A percentile compares a stretch with the other conserved stretches of the same genome.
Conservation (phyloP, 2,329 filamentous ascomycete genomes). For the Trichoderma sp. region DNA sequence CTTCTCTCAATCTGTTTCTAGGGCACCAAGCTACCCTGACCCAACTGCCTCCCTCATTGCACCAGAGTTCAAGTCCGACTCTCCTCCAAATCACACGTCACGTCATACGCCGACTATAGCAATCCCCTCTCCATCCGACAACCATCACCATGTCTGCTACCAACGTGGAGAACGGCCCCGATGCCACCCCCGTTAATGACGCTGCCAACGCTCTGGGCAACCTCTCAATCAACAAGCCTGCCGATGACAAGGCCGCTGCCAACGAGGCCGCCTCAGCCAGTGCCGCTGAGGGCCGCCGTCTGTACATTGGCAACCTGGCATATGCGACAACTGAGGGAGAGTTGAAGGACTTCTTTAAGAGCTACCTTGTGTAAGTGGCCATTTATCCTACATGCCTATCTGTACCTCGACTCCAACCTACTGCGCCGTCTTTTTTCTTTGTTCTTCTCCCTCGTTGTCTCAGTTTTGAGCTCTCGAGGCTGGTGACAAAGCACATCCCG, state of each 20-base stretch:
- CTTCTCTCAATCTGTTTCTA: constrained; percentile 59
- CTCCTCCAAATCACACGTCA: constrained; percentile 42
- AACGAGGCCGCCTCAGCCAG: constrained; percentile 93
- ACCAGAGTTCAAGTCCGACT: constrained; percentile 62
- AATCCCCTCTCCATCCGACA: constrained; percentile 45
- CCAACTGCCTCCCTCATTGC: constrained; percentile 59
- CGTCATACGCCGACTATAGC: constrained; percentile 51
- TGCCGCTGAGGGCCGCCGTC: constrained; percentile 96
- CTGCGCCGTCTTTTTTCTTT: not conserved
- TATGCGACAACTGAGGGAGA: constrained; percentile 99
- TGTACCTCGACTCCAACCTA: not conserved
- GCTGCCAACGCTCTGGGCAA: constrained; percentile 74
- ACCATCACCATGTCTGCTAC: constrained; percentile 77
- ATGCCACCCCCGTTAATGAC: constrained; percentile 72
- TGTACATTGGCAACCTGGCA: constrained; percentile 99
- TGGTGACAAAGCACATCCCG: constrained; percentile 9
- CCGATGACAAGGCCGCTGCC: constrained; percentile 63
- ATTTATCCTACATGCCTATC: constrained; percentile 5
- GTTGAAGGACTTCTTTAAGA: constrained; percentile 99
- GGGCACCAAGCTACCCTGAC: constrained; percentile 89
- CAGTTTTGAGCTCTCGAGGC: not conserved
- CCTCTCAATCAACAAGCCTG: constrained; percentile 62
- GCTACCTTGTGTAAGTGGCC: constrained; percentile 91
- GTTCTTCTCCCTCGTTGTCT: not conserved
- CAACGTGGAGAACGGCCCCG: constrained; percentile 64